Evolutionary conservation across 1,139 yeast genomes (phyloP).

Genomic region (Candida pseudoviswanathii): DNA sequence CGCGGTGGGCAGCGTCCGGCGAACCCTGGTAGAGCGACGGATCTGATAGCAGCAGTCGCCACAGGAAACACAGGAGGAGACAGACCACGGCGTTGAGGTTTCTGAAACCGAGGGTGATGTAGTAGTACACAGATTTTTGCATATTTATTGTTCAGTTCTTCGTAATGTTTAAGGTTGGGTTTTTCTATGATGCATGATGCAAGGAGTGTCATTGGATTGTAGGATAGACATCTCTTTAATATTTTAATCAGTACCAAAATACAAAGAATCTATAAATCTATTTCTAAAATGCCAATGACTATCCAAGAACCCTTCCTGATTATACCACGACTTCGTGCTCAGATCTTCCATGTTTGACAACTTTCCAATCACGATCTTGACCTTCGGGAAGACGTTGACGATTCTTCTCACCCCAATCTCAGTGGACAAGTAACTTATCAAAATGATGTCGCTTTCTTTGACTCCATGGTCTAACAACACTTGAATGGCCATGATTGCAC

Average conservation of each 20-base stretch:
- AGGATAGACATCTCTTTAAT: neutral
- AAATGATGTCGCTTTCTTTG: slow-evolving; percentile 59
- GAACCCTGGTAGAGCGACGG: too few relatives aligned
- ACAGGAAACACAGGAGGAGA: too few relatives aligned
- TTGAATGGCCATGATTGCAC: slow-evolving; percentile 91
- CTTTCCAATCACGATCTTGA: slow-evolving; percentile 70
- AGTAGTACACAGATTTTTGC: too few relatives aligned
- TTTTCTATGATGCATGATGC: too few relatives aligned
- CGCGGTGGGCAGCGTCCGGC: too few relatives aligned
- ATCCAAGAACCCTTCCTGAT: slow-evolving; percentile 42
- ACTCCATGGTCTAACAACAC: slow-evolving; percentile 83
- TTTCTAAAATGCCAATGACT: slow-evolving; percentile 63
- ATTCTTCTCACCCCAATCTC: slow-evolving; percentile 80
- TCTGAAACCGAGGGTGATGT: too few relatives aligned
- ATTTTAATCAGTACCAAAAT: slow-evolving; percentile 67
- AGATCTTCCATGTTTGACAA: slow-evolving; percentile 45
- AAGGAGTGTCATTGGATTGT: too few relatives aligned
- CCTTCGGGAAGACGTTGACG: slow-evolving; percentile 68
- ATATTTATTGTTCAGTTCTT: too few relatives aligned
- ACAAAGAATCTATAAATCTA: slow-evolving; percentile 74
- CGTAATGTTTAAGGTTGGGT: too few relatives aligned
- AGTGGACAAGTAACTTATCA: slow-evolving; percentile 76
- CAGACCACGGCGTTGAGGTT: too few relatives aligned
- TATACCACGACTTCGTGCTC: slow-evolving; percentile 23
- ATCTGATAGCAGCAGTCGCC: too few relatives aligned